Base-by-base conservation (phyloP, 2,329 filamentous ascomycete genomes). In the Neopestalotiopsis sp. region DNA sequence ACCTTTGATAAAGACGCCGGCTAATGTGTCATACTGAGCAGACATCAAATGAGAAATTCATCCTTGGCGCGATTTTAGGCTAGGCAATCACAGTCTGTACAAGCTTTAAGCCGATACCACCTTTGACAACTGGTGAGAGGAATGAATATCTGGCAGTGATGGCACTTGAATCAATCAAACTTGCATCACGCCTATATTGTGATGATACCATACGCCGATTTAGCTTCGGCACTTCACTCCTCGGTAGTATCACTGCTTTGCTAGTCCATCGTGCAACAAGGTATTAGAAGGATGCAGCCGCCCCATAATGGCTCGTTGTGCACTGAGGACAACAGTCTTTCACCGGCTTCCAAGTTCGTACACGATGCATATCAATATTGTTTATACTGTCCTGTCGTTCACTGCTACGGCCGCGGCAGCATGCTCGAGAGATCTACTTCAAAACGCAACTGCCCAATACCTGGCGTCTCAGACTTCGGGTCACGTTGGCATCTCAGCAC, bases 391-490 rank as follows among this genome's bases (percentile, higher is more conserved):
- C 57, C 4, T 59, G 12, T 28, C 59, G 6, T n/a, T 42, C 30
- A n/a, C 32, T 14, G 42, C 28, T 17, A 9, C 59, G 9, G 45
- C 45, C 13, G 60, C 67, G 14, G 61, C 56, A 5, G 56, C 49
- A 4, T 68, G 67, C 40, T 40, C 56, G 17, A 61, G 67, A 6
- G 28, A 28, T 3, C 30, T 32, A 1, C 56, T 68, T 12, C 24
- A 45, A 10, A 40, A 61, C 52, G 62, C 57, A 20, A 49, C 67
- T 4, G 62, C 64, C 62, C 34, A 49, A 32, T 76, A 76, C 69
- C 67, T 75, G 17, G 69, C 71, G 4, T 72, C 75, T 1, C 75
- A 76, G 24, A 49, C 17, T 20, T 10, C 17, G 14, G 62, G 62
- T 38, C 34, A 30, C 32, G 14, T 40, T 13, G 14, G 34, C 24